These are phyloP conservation scores for Ascochyta koolunga DNA, from an alignment of 2,329 filamentous ascomycete genomes.

Conservation along the genomic window DNA sequence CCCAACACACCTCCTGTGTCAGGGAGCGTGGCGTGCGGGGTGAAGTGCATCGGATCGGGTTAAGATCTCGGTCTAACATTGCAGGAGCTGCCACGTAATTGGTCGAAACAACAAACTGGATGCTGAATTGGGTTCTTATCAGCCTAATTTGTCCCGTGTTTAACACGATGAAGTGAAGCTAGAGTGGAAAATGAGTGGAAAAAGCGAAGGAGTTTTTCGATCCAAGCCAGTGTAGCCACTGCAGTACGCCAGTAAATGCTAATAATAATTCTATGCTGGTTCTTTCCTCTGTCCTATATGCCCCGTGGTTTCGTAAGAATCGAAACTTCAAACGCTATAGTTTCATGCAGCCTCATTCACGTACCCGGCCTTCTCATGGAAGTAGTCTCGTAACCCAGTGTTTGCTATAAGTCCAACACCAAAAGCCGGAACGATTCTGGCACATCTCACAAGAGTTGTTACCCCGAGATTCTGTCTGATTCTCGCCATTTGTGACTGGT, in stretches of 20 bases:
- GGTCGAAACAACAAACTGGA: neutral
- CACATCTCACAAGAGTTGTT: slow-evolving; percentile 34
- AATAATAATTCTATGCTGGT: neutral
- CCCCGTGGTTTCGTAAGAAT: neutral
- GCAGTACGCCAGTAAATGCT: neutral
- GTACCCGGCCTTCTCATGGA: slow-evolving; percentile 18
- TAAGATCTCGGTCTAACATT: slow-evolving; percentile 17
- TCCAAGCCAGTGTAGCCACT: neutral
- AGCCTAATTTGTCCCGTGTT: neutral
- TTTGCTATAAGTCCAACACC: slow-evolving; percentile 35
- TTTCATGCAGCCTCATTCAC: neutral
- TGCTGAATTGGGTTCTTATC: slow-evolving; percentile 1
- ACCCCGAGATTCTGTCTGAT: slow-evolving; percentile 25
- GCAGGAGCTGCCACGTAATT: slow-evolving; percentile 12
- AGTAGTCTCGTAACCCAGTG: slow-evolving; percentile 27
- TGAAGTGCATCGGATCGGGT: slow-evolving; percentile 12
- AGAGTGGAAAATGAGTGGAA: neutral
- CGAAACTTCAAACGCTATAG: neutral
- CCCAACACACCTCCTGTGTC: slow-evolving; percentile 6
- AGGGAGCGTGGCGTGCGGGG: slow-evolving; percentile 11
- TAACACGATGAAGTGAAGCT: neutral
- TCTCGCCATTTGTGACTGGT: slow-evolving; percentile 12
- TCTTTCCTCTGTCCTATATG: neutral
- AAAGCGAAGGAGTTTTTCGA: neutral
- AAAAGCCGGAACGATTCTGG: slow-evolving; percentile 39